Evolutionary conservation across 192 early-diverging fungal genomes (phyloP).

Genomic region (Polychytrium aggregatum): DNA sequence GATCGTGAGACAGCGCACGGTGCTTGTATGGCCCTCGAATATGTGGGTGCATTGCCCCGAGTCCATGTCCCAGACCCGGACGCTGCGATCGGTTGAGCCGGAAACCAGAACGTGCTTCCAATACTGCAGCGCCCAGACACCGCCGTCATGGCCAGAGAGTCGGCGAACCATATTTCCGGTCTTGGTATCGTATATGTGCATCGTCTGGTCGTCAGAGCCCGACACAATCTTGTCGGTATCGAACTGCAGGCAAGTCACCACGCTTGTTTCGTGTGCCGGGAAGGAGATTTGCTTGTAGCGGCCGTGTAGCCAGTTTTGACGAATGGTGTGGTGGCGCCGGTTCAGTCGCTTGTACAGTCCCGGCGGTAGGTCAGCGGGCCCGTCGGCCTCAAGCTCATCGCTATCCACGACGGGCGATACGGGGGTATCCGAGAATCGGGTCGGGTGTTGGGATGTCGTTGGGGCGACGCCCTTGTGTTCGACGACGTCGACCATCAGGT

Average conservation of each 20-base stretch:
- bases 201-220: constrained; percentile 84
- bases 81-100: constrained; percentile 89
- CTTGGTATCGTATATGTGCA: constrained; percentile 82
- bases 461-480: no score
- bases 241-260: constrained; percentile 94
- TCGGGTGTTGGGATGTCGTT: background rate
- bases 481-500: no score
- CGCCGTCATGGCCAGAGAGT: constrained; percentile 78
- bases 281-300: constrained; percentile 67
- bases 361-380: constrained; percentile 16
- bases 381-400: no score
- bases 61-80: constrained; percentile 94
- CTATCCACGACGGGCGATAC: no score
- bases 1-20: constrained; percentile 88
- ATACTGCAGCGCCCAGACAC: constrained; percentile 96
- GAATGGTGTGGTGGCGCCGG: constrained; percentile 64
- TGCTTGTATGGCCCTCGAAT: constrained; percentile 88
- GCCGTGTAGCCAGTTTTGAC: constrained; percentile 76
- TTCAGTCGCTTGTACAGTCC: constrained; percentile 71
- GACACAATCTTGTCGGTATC: constrained; percentile 93
- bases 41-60: constrained; percentile 80
- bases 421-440: background rate
- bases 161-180: constrained; percentile 64
- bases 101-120: constrained; percentile 79
- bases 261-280: constrained; percentile 65